These are phyloP conservation scores for Candida loeiensis DNA, from an alignment of 805 yeast species.

Conservation along the genomic window DNA sequence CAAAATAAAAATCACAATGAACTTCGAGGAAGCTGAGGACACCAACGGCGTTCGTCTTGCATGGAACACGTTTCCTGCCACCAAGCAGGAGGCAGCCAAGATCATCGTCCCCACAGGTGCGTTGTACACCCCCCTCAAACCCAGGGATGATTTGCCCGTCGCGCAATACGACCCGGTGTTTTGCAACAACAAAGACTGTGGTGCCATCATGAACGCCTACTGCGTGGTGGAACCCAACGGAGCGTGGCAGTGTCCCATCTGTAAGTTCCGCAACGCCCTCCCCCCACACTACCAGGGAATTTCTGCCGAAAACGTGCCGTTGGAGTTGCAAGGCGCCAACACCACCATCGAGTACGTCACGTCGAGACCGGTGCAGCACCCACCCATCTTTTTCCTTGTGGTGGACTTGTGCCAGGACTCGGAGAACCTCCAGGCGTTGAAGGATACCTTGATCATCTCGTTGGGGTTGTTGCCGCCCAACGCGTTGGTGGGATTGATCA, in stretches of 20 bases:
- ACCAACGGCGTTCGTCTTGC: conserved; percentile 44
- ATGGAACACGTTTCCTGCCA: conserved; percentile 77
- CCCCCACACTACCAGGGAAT: conserved; percentile 80
- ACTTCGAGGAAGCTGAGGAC: conserved; percentile 44
- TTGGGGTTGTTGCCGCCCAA: conserved; percentile 83
- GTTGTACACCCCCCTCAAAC: conserved; percentile 88
- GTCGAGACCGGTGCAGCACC: conserved; percentile 72
- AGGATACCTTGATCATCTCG: conserved; percentile 73
- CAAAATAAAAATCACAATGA: conserved; percentile 21
- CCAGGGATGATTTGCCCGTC: conserved; percentile 68
- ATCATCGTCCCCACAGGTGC: conserved; percentile 94
- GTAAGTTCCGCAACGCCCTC: conserved; percentile 71
- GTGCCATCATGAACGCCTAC: conserved; percentile 83
- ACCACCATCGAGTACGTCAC: conserved; percentile 85
- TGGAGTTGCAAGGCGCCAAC: conserved; percentile 65
- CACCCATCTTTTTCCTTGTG: conserved; percentile 83
- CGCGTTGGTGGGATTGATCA: conserved; percentile 80
- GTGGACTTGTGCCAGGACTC: conserved; percentile 88
- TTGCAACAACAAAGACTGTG: conserved; percentile 75
- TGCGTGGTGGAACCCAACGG: conserved; percentile 75
- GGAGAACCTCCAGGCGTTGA: conserved; percentile 79
- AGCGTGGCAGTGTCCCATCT: conserved; percentile 85
- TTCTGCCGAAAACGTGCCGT: conserved; percentile 72
- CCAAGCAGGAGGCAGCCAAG: conserved; percentile 83
- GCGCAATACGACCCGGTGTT: conserved; percentile 83